Evolutionary conservation across 2,329 filamentous ascomycete species (phyloP).

Genomic region (Zelopaecilomyces penicillatus): DNA sequence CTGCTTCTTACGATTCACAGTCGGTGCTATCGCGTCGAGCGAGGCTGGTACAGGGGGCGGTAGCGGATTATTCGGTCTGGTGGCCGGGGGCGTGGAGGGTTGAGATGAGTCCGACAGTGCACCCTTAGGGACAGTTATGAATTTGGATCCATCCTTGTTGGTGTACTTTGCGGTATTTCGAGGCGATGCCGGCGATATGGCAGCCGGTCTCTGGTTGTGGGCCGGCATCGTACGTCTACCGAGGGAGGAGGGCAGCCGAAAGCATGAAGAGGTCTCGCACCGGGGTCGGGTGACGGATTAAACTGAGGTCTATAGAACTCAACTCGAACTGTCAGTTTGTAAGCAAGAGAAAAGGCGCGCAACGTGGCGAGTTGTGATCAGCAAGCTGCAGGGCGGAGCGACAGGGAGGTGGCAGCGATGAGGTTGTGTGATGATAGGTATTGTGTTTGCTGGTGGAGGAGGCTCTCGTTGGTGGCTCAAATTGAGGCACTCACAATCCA

Average conservation of each 20-base stretch:
- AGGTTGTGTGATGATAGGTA: conserved; percentile 11
- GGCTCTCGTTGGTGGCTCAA: conserved; percentile 19
- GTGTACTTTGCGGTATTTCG: conserved; percentile 52
- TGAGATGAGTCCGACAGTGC: conserved; percentile 44
- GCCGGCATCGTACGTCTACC: conserved; percentile 40
- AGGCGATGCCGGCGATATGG: conserved; percentile 43
- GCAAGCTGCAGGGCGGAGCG: not conserved
- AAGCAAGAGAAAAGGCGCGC: conserved; percentile 1
- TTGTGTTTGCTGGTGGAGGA: conserved; percentile 7
- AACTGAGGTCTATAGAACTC: conserved; percentile 5
- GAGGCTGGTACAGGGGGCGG: conserved; percentile 17
- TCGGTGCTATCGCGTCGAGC: conserved; percentile 29
- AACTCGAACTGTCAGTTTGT: conserved; percentile 5
- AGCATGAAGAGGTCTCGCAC: conserved; percentile 28
- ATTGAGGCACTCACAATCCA: conserved; percentile 28
- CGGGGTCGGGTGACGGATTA: conserved; percentile 11
- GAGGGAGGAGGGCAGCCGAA: conserved; percentile 23
- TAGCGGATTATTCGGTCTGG: conserved; percentile 27
- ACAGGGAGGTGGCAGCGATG: conserved; percentile 4
- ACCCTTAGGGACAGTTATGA: conserved; percentile 55
- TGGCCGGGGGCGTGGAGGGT: conserved; percentile 41
- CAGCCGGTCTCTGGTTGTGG: conserved; percentile 43
- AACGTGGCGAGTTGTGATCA: not conserved
- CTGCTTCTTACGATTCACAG: conserved; percentile 88
- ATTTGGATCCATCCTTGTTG: conserved; percentile 62